These are phyloP conservation scores for Angophora floribunda DNA, from an alignment of 345 rosid genomes.

Conservation along the genomic window DNA sequence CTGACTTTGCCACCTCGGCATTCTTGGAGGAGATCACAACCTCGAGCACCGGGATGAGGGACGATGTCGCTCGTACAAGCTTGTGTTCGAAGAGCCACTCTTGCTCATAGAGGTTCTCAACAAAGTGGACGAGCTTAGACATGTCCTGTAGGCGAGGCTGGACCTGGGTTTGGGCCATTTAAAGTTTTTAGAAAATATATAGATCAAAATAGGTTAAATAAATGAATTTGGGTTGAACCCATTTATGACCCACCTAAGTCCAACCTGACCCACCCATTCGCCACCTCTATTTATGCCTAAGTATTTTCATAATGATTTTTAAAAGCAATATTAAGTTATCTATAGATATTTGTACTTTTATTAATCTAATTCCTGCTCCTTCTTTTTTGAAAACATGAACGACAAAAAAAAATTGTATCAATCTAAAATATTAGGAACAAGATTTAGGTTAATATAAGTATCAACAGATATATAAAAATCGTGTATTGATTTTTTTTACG, in stretches of 20 bases:
- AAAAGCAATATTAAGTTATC: not conserved
- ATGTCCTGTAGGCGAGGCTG: not conserved
- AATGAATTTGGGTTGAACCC: not conserved
- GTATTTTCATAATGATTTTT: not conserved
- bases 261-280: not conserved
- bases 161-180: not conserved
- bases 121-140: not conserved
- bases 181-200: not conserved
- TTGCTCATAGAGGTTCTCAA: not conserved
- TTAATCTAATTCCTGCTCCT: not conserved
- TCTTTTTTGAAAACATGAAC: too few species aligned
- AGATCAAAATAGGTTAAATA: not conserved
- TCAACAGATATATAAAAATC: too few species aligned
- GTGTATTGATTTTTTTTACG: too few species aligned
- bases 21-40: not conserved
- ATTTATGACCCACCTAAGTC: not conserved
- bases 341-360: not conserved
- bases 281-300: not conserved
- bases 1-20: fast-evolving
- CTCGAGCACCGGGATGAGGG: not conserved
- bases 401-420: not conserved
- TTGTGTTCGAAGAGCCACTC: not conserved
- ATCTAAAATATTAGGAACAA: not conserved
- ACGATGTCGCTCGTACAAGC: not conserved
- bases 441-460: not conserved